Evolutionary conservation across 164 flowering plant genomes (phyloP), one percentile per base, ranked within the genome.

Genomic region (Hamamelis virginiana): DNA sequence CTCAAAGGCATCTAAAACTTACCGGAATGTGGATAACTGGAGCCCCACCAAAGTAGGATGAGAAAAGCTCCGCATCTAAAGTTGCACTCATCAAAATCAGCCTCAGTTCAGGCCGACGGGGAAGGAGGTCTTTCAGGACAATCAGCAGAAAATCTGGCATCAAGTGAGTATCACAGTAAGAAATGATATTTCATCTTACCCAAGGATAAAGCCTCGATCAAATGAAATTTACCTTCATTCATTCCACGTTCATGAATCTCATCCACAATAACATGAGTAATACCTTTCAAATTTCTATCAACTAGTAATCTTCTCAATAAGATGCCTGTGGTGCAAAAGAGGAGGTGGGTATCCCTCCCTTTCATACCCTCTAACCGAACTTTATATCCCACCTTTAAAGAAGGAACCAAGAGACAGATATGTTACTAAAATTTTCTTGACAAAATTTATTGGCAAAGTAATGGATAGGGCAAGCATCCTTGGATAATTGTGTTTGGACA

Each of bases 171-270:
- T 41, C 68, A 62, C 16, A 4, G 63, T 80, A 27, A 82, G 82
- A 66, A 63, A 56, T 64, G 57, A 53, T 33, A 65, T 46, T 43
- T 27, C n/a, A 70, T 33, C 22, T 44, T 12, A n/a, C 19, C 52
- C 48, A 57, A 72, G 25, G 72, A 66, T 21, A 60, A 68, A 47
- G 19, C 21, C 13, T 51, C n/a, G 14, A 23, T 66, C 14, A 64
- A 63, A 4, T 18, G 53, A 66, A 1, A 41, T 41, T 57, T 82
- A 90, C 99, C 99, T 88, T 96, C 99, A 88, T 93, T 96, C 88
- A 96, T 93, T 72, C 99, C 99, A 76, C 98, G 96, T 70, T 93
- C 99, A 72, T 96, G 98, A 75, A 96, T 91, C 77, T 96, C 99
- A 83, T 96, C 99, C 59, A 96, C 92, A 69, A 96, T 83, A 66